phyloP scores from a whole-genome alignment of 2,329 filamentous ascomycete genomes.

The Aspergillus oerlinghausenensis region DNA sequence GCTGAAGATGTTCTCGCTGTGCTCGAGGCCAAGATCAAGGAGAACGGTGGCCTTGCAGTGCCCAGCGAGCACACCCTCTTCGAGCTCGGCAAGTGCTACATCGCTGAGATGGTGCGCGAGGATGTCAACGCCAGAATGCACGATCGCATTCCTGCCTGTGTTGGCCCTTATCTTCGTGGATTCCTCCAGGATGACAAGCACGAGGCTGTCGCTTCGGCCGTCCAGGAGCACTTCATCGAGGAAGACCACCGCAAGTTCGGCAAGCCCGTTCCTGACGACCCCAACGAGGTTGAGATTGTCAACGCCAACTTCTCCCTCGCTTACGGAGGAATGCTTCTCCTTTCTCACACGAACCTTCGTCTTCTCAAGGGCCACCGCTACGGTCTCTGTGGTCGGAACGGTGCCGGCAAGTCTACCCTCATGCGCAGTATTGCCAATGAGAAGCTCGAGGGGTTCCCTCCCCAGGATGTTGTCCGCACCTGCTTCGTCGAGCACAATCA shows the following conservation, averaged over 20 bases:
- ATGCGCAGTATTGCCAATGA: conserved; percentile 95
- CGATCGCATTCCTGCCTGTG: conserved; percentile 62
- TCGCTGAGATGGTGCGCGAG: conserved; percentile 79
- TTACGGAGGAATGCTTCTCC: conserved; percentile 93
- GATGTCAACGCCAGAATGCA: conserved; percentile 80
- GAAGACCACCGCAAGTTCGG: conserved; percentile 88
- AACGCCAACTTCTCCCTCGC: conserved; percentile 97
- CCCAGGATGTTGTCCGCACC: conserved; percentile 85
- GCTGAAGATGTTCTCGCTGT: conserved; percentile 68
- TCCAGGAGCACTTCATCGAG: conserved; percentile 73
- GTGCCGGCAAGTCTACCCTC: conserved; percentile 96
- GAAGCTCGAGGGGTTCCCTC: conserved; percentile 94
- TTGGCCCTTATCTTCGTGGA: conserved; percentile 70
- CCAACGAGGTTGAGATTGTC: conserved; percentile 92
- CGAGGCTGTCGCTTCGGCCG: conserved; percentile 62
- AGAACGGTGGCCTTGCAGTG: conserved; percentile 60
- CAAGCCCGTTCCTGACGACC: conserved; percentile 77
- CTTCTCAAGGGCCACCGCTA: conserved; percentile 96
- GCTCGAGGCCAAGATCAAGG: conserved; percentile 71
- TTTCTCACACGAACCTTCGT: conserved; percentile 92
- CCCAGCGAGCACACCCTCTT: conserved; percentile 60
- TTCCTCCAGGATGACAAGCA: conserved; percentile 61
- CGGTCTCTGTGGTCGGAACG: conserved; percentile 93
- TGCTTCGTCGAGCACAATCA: conserved; percentile 99
- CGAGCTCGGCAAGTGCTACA: conserved; percentile 65